phyloP scores from a whole-genome alignment of 1,284 basidiomycete species.

The Cutaneotrichosporon sp. region DNA sequence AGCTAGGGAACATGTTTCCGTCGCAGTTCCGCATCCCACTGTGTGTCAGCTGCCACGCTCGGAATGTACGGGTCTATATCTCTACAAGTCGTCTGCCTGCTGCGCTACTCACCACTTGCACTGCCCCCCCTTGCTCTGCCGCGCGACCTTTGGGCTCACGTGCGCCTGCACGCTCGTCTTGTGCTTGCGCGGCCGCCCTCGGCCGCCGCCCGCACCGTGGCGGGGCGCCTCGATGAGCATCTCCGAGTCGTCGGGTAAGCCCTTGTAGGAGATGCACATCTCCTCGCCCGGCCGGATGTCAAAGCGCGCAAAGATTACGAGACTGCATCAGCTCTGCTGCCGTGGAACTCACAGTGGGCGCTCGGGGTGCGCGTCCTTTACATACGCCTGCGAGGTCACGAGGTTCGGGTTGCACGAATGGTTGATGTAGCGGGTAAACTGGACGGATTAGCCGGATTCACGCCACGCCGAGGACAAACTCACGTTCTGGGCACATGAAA shows the following conservation, averaged over 20 bases:
- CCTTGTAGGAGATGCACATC: constrained; percentile 77
- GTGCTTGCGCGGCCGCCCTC: constrained; percentile 6
- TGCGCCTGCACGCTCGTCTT: constrained; percentile 31
- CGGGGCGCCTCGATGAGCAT: neutral
- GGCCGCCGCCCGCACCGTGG: neutral
- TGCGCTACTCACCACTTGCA: constrained; percentile 10
- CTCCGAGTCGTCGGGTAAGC: constrained; percentile 48
- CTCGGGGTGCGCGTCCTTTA: constrained; percentile 56
- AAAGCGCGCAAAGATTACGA: constrained; percentile 69
- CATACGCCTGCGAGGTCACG: constrained; percentile 67
- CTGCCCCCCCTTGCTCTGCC: constrained; percentile 3
- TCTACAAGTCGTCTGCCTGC: too few species aligned
- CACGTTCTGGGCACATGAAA: constrained; percentile 53
- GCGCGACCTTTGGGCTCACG: constrained; percentile 13
- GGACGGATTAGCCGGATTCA: constrained; percentile 10
- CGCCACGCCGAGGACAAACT: constrained; percentile 5
- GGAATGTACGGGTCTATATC: neutral
- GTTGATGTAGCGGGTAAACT: constrained; percentile 59
- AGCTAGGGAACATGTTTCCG: neutral
- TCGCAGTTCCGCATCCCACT: constrained; percentile 3
- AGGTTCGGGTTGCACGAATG: constrained; percentile 89
- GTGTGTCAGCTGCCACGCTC: neutral
- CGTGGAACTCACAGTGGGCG: constrained; percentile 60
- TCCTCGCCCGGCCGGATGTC: constrained; percentile 71
- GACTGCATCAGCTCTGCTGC: constrained; percentile 35